Base-by-base conservation (phyloP, 345 rosid genomes). In the Clarkia xantiana region DNA sequence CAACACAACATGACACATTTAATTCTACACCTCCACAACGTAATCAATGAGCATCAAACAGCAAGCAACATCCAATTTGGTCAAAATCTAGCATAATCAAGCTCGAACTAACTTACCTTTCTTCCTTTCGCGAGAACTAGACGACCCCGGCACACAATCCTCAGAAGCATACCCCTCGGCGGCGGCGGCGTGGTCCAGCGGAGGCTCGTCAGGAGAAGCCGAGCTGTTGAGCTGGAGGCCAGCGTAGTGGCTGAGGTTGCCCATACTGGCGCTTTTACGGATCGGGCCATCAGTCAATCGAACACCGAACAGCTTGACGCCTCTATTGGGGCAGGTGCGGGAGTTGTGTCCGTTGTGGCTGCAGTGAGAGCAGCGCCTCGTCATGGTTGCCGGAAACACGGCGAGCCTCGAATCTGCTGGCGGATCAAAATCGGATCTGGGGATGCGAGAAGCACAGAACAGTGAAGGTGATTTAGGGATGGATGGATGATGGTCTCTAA, bases 261-360 rank as follows among this genome's bases (percentile, higher is more conserved):
- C 86, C 94, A 87, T 93, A 67, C 96, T 87, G 6, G 96, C 99
- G 63, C 96, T 82, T 74, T 87, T 93, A 59, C 93, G 76, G 65
- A 93, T 82, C 62, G 76, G 78, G 13, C 99, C 96, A 65, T 93
- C 99, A 42, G 88, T 93, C 44, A 93, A 70, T 11, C 99, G 66
- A 40, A 93, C 99, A 10, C 99, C 99, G 60, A 93, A 93, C 0
- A 93, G 79, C 78, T 76, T 87, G 42, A 93, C 94, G 13, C 96
- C 95, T 45, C 95, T 87, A 55, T 80, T 93, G 45, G 99, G 95
- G 54, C 99, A 87, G 12, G 99, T 93, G 60, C 96, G 67, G 15
- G 99, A 80, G 77, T 93, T 87, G 79, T 93, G 99, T 22, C 99
- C 99, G 71, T 93, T 81, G 81, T 82, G 79, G 75, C 94, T 80